Evolutionary conservation across 495 filamentous ascomycete species (phyloP).

Genomic region (Pseudomonodictys pantanalensis): DNA sequence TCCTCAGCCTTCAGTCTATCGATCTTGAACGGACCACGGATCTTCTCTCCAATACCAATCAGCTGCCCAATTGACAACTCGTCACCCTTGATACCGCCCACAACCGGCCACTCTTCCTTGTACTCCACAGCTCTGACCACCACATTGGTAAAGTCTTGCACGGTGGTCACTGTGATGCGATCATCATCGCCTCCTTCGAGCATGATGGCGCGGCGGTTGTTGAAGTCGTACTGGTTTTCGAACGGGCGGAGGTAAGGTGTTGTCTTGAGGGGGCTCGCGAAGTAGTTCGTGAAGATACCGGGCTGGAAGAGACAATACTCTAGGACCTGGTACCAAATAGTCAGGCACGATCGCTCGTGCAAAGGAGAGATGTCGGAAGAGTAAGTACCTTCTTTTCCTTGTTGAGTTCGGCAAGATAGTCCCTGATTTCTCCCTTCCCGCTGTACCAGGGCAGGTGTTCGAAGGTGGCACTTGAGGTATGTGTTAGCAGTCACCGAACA

Average conservation of each 20-base stretch:
- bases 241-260: slow-evolving; percentile 49
- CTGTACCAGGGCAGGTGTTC: slow-evolving; percentile 47
- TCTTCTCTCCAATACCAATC: slow-evolving; percentile 47
- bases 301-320: slow-evolving; percentile 60
- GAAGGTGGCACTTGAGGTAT: slow-evolving; percentile 24
- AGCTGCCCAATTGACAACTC: slow-evolving; percentile 45
- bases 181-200: slow-evolving; percentile 48
- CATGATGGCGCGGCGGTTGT: slow-evolving; percentile 49
- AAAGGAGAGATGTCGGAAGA: too few relatives aligned
- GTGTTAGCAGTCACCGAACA: neutral
- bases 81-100: slow-evolving; percentile 54
- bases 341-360: too few relatives aligned
- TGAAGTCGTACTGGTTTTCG: slow-evolving; percentile 47
- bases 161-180: slow-evolving; percentile 48
- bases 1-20: slow-evolving; percentile 43
- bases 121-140: slow-evolving; percentile 53
- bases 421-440: slow-evolving; percentile 47
- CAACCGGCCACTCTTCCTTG: slow-evolving; percentile 54
- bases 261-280: slow-evolving; percentile 51
- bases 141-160: slow-evolving; percentile 47
- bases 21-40: slow-evolving; percentile 47
- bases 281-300: slow-evolving; percentile 55
- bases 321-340: slow-evolving; percentile 42
- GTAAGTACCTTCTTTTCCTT: slow-evolving; percentile 48
- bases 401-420: slow-evolving; percentile 54